Evolutionary conservation across 116 monocot species (phyloP).

Genomic region (Posidonia oceanica): DNA sequence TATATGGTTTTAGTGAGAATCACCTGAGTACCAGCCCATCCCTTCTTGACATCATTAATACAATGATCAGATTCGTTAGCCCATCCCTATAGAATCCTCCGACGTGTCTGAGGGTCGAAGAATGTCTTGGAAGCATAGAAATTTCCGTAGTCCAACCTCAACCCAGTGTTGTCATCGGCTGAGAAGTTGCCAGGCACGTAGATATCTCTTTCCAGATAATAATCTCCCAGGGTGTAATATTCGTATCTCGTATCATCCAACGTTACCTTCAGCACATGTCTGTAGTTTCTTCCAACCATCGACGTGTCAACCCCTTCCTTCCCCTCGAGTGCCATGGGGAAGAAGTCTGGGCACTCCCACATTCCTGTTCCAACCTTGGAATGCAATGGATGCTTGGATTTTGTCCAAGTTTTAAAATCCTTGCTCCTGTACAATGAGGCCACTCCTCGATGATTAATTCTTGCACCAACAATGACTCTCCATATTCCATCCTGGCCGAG

Average conservation of each 20-base stretch:
- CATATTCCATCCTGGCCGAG: constrained; percentile 15
- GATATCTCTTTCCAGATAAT: constrained; percentile 15
- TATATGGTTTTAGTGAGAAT: constrained; percentile 7
- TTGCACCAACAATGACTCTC: constrained; percentile 14
- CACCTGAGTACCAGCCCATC: constrained; percentile 64
- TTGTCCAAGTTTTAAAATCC: constrained; percentile 22
- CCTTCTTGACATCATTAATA: constrained; percentile 33
- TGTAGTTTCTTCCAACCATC: constrained; percentile 9
- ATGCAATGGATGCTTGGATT: constrained; percentile 39
- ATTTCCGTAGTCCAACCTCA: constrained; percentile 58
- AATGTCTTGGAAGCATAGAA: constrained; percentile 70
- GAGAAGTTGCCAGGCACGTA: constrained; percentile 31
- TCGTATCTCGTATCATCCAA: constrained; percentile 29
- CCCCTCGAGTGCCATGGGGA: constrained; percentile 18
- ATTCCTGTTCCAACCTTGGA: constrained; percentile 32
- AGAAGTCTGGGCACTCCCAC: constrained; percentile 93
- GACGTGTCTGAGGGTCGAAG: constrained; percentile 24
- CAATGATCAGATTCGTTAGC: constrained; percentile 45
- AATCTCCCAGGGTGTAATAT: constrained; percentile 40
- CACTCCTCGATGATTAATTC: constrained; percentile 33
- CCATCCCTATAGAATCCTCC: constrained; percentile 63
- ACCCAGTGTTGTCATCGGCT: constrained; percentile 19
- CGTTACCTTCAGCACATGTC: constrained; percentile 54
- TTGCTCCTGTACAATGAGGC: constrained; percentile 41
- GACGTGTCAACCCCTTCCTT: constrained; percentile 31